Conservation (phyloP, 441 rosid species). For the Jatropha multifida region DNA sequence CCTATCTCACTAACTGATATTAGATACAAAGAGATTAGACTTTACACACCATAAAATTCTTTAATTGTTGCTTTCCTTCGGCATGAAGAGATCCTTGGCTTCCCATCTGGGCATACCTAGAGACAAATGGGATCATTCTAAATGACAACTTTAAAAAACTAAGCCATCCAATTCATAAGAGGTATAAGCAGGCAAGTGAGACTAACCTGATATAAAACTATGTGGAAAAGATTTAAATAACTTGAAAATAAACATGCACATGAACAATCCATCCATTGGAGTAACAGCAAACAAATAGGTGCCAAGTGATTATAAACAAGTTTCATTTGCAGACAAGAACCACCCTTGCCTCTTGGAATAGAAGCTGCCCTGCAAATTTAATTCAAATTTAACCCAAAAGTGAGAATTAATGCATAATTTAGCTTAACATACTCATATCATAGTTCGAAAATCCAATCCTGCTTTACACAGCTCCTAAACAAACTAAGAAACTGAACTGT, state of each 20-base stretch:
- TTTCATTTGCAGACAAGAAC: conserved; percentile 48
- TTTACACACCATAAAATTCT: conserved; percentile 70
- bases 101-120: conserved; percentile 53
- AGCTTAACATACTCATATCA: too few relatives aligned
- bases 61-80: conserved; percentile 72
- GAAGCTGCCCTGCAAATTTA: too few relatives aligned
- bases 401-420: too few relatives aligned
- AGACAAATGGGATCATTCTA: conserved; percentile 2
- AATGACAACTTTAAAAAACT: not conserved
- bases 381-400: too few relatives aligned
- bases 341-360: conserved; percentile 4
- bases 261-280: conserved; percentile 58
- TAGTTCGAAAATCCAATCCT: too few relatives aligned
- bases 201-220: conserved; percentile 50
- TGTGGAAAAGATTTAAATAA: conserved; percentile 46
- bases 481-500: too few relatives aligned
- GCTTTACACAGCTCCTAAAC: too few relatives aligned
- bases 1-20: not conserved
- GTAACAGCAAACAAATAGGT: conserved; percentile 43
- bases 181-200: conserved; percentile 3
- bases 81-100: conserved; percentile 34
- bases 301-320: conserved; percentile 47
- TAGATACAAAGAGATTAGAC: not conserved
- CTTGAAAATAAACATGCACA: conserved; percentile 44
- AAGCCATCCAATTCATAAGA: not conserved